Evolutionary conservation across 2,329 filamentous ascomycete genomes (phyloP), one percentile per base, ranked within the genome.

Genomic region (Scedosporium apiospermum): DNA sequence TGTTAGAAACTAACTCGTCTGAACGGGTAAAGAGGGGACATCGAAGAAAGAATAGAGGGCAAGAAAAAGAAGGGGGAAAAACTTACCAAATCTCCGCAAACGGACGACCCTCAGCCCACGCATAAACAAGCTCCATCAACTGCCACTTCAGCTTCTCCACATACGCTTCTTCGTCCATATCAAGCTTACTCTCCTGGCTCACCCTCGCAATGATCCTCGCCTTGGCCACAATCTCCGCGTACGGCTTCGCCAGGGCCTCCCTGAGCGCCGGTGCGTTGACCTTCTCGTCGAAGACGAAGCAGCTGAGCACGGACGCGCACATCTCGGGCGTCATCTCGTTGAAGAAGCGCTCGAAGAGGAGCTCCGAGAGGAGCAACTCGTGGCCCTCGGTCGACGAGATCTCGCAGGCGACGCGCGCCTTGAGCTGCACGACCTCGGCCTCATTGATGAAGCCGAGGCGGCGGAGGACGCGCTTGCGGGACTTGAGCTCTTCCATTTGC

Each of bases 221-320:
- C 76, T 96, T 92, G 23, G 87, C 84, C 73, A 96, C 89, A 46
- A 99, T 89, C 72, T 96, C 90, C 59, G 89, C 84, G 73, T 87
- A 95, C 16, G 92, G 91, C 77, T 96, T 96, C 63, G 86, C 84
- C 38, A 98, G 82, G 65, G 96, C 90, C 68, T 97, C 92, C 69
- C 88, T 89, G 58, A 97, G 80, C 14, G 86, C 82, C 3, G 85
- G 79, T 12, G 93, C 87, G 69, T 93, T 89, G 58, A 90, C 87
- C 80, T 96, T 96, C 77, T 99, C 95, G 71, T 99, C 96, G 68
- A 98, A 97, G 67, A 99, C 95, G 77, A 99, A 98, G 71, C 91
- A 93, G 69, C 91, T 96, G 64, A 99, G 82, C 5, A 93, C 86
- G 0, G 93, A 85, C 1, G 95, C 95, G 69, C 88, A 90, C 67